Percentiles rank a stretch among this genome's conserved stretches.
These are phyloP conservation scores for Quercus tomentella DNA, from an alignment of 331 rosid species.

Conservation along the genomic window DNA sequence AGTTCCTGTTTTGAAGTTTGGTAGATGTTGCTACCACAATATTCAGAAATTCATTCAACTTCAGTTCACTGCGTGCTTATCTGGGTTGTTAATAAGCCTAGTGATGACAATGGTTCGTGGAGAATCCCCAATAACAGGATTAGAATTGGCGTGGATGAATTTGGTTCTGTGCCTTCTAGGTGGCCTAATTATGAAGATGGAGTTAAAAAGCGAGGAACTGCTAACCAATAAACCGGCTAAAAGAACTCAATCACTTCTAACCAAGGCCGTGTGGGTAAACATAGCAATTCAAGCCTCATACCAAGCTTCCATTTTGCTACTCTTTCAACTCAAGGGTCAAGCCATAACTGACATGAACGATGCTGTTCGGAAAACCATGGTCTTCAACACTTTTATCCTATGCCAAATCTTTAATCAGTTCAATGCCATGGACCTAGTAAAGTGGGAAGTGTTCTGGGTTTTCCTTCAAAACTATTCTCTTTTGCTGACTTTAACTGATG, in stretches of 20 bases:
- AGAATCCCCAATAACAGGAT: slow-evolving; percentile 48
- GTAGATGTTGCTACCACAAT: slow-evolving; percentile 41
- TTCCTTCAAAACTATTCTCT: slow-evolving; percentile 32
- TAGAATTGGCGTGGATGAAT: slow-evolving; percentile 60
- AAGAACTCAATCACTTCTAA: slow-evolving; percentile 29
- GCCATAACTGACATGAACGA: slow-evolving; percentile 6
- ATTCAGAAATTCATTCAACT: slow-evolving; percentile 59
- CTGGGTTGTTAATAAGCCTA: slow-evolving; percentile 42
- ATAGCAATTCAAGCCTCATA: slow-evolving; percentile 43
- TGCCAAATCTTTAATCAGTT: slow-evolving; percentile 58
- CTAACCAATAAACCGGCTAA: slow-evolving; percentile 1
- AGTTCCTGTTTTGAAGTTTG: slow-evolving; percentile 17
- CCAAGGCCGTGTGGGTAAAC: slow-evolving; percentile 26
- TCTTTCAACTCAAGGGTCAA: slow-evolving; percentile 37
- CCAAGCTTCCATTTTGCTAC: slow-evolving; percentile 39
- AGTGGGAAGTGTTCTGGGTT: slow-evolving; percentile 15
- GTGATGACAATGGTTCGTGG: slow-evolving; percentile 45
- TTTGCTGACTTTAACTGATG: slow-evolving; percentile 26
- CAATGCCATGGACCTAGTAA: slow-evolving; percentile 25
- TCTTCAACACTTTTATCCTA: slow-evolving; percentile 51
- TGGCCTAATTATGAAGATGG: slow-evolving; percentile 53
- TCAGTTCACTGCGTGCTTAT: slow-evolving; percentile 42
- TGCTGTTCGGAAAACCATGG: slow-evolving; percentile 38
- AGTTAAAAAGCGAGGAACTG: slow-evolving; percentile 17
- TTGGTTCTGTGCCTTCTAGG: slow-evolving; percentile 42